Conservation (phyloP, 1,284 basidiomycete species). For the Naganishia albida region DNA sequence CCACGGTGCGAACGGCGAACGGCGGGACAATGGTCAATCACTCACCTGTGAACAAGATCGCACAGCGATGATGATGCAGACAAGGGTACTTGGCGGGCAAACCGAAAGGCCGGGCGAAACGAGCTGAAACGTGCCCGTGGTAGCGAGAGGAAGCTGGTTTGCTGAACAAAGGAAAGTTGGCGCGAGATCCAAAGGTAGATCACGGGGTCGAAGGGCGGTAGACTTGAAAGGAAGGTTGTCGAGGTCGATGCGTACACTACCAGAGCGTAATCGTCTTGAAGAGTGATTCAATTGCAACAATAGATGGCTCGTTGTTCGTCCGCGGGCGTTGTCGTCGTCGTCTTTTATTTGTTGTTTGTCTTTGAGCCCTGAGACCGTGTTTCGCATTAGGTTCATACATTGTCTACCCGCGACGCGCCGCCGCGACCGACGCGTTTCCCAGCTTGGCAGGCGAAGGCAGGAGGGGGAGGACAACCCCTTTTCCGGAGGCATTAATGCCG, state of each 20-base stretch:
- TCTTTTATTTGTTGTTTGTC: conserved; percentile 28
- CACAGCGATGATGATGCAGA: conserved; percentile 20
- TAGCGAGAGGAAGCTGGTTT: not conserved
- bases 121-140: conserved; percentile 7
- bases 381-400: conserved; percentile 22
- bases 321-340: not conserved
- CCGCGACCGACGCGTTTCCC: not conserved
- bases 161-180: conserved; percentile 15
- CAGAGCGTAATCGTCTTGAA: conserved; percentile 13
- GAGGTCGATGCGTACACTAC: conserved; percentile 16
- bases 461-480: conserved; percentile 6
- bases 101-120: conserved; percentile 4
- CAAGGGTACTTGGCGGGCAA: conserved; percentile 10
- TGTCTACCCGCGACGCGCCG: conserved; percentile 12
- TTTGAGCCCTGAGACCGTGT: conserved; percentile 22
- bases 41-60: conserved; percentile 21
- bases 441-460: not conserved
- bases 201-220: conserved; percentile 25
- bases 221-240: conserved; percentile 18
- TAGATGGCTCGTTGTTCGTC: conserved; percentile 5
- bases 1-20: not conserved
- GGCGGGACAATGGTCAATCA: conserved; percentile 3
- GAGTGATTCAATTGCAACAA: not conserved
- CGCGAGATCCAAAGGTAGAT: not conserved
- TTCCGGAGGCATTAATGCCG: not conserved